A percentile compares a stretch with the other conserved stretches of the same genome.
Conservation (phyloP, 495 filamentous ascomycete species). For the Tetracladium marchalianum region DNA sequence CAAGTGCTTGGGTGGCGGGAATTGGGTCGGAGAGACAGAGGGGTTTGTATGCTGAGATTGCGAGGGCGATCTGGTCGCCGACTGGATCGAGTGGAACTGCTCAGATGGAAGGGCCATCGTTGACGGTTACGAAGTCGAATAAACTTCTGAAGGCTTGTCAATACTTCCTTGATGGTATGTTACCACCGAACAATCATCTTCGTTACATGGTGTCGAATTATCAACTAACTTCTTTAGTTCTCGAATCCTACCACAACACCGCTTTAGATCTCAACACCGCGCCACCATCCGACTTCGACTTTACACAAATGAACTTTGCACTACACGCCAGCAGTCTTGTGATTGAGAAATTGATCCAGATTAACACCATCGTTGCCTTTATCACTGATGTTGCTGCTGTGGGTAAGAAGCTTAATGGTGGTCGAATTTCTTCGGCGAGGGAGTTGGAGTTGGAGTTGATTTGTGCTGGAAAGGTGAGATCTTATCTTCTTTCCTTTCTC, state of each 20-base stretch:
- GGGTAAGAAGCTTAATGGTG: conserved; percentile 1
- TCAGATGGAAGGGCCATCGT: not conserved
- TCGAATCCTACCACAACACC: conserved; percentile 4
- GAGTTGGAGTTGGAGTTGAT: conserved; percentile 16
- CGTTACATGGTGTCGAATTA: not conserved
- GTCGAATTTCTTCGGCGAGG: conserved; percentile 5
- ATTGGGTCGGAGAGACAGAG: conserved; percentile 9
- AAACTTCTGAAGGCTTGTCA: conserved; percentile 6
- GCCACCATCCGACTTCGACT: not conserved
- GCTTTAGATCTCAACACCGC: no score
- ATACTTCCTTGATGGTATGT: conserved; percentile 15
- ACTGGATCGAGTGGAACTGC: not conserved
- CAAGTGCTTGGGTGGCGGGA: conserved; percentile 6
- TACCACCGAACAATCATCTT: not conserved
- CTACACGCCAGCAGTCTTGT: conserved; percentile 3
- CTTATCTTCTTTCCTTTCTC: not conserved
- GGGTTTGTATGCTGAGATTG: conserved; percentile 10
- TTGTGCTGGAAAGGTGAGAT: conserved; percentile 16
- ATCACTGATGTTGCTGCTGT: conserved; percentile 9
- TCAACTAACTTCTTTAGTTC: conserved; percentile 6
- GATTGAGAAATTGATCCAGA: conserved; percentile 13
- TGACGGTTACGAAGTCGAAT: not conserved
- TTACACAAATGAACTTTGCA: conserved; percentile 1
- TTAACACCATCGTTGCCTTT: conserved; percentile 8
- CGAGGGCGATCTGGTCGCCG: conserved; percentile 13